These are phyloP conservation scores for Fraxinus nigra DNA, from an alignment of 305 asterid genomes.

Conservation along the genomic window DNA sequence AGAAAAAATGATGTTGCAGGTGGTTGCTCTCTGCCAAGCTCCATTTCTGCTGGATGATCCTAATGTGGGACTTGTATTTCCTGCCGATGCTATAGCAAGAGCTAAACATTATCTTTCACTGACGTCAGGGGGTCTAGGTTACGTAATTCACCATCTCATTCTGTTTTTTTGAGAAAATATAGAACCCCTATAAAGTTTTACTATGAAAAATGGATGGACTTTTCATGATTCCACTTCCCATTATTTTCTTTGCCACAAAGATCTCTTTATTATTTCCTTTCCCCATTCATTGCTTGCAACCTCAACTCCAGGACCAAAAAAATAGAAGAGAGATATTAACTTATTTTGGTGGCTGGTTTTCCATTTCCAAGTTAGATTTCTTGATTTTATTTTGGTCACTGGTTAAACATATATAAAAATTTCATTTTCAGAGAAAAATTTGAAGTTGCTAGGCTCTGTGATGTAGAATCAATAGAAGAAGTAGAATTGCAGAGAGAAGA, in stretches of 20 bases:
- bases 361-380: neutral
- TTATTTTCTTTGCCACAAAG: neutral
- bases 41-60: slow-evolving; percentile 96
- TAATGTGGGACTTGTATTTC: slow-evolving; percentile 87
- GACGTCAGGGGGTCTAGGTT: slow-evolving; percentile 94
- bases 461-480: no score
- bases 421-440: neutral
- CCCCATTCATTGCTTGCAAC: neutral
- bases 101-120: slow-evolving; percentile 82
- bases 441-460: neutral
- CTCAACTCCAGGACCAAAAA: neutral
- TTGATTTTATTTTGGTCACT: neutral
- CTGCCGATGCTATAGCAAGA: slow-evolving; percentile 96
- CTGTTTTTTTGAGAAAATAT: neutral
- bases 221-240: neutral
- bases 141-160: neutral
- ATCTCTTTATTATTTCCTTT: neutral
- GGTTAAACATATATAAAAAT: neutral
- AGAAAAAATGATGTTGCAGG: slow-evolving; percentile 39
- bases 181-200: neutral
- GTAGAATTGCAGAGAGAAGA: no score
- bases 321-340: neutral
- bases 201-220: neutral
- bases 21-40: slow-evolving; percentile 98
- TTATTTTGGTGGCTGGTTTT: neutral